Percentiles rank a stretch among this genome's conserved stretches.
phyloP scores from a whole-genome alignment of 306 rosid species.

The Crataegus laevigata region DNA sequence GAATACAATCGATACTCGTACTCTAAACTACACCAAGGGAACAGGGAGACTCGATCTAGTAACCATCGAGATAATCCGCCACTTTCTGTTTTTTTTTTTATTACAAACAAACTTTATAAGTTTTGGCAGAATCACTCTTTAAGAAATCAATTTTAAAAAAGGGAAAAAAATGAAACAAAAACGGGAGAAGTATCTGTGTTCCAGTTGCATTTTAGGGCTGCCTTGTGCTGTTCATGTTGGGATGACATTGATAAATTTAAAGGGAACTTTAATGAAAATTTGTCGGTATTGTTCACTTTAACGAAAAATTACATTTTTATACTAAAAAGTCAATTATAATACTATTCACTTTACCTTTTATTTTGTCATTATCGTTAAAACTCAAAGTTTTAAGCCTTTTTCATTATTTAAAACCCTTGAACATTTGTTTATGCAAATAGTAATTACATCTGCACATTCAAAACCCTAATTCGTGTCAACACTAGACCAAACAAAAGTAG shows the following conservation, averaged over 20 bases:
- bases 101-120: too few species aligned
- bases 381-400: too few species aligned
- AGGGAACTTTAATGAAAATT: too few species aligned
- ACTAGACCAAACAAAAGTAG: background rate
- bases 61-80: too few species aligned
- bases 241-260: background rate
- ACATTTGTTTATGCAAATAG: background rate
- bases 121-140: background rate
- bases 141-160: background rate
- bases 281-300: too few species aligned
- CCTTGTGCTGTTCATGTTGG: background rate
- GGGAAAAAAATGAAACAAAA: background rate
- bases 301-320: too few species aligned
- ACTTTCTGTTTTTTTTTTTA: too few species aligned
- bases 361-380: too few species aligned
- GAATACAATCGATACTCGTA: background rate
- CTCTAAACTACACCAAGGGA: background rate
- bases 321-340: too few species aligned
- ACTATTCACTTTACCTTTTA: too few species aligned
- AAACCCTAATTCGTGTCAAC: background rate
- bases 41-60: too few species aligned
- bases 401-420: too few species aligned
- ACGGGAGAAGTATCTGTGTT: background rate
- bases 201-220: background rate
- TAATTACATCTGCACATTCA: background rate